Evolutionary conservation across 164 flowering plant genomes (phyloP).

Genomic region (Houttuynia cordata): DNA sequence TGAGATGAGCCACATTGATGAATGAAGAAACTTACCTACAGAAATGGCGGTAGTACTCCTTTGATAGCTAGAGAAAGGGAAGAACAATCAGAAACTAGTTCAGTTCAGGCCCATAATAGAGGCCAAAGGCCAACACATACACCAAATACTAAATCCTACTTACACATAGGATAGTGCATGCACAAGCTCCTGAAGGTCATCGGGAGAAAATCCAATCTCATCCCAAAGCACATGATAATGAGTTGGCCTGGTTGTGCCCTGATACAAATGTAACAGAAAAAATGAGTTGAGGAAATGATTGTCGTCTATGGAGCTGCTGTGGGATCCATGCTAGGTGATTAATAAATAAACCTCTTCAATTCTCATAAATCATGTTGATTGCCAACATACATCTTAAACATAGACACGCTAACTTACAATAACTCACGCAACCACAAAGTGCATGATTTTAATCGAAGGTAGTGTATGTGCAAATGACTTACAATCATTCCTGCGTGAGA

Average conservation of each 20-base stretch:
- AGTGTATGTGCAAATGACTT: conserved; percentile 19
- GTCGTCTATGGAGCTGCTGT: no score
- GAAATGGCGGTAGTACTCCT: conserved; percentile 86
- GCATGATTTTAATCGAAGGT: background rate
- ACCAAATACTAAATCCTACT: conserved; percentile 12
- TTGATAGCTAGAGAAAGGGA: conserved; percentile 47
- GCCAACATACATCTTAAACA: no score
- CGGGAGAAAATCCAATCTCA: conserved; percentile 63
- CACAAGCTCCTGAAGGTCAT: conserved; percentile 76
- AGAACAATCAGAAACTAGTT: background rate
- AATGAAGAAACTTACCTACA: conserved; percentile 35
- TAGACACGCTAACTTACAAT: no score
- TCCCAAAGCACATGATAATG: conserved; percentile 69
- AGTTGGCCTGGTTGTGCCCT: conserved; percentile 79
- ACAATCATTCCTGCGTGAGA: conserved; percentile 95
- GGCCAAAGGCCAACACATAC: background rate
- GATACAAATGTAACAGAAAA: conserved; percentile 46
- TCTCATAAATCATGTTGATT: no score
- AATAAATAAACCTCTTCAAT: no score
- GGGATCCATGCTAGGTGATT: no score
- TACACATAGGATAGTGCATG: conserved; percentile 78
- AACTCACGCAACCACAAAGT: background rate
- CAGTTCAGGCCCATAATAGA: background rate
- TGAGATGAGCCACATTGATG: background rate
- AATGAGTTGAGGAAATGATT: no score